Base-by-base conservation (phyloP, 768 basidiomycete species). In the Hysterangium stoloniferum region DNA sequence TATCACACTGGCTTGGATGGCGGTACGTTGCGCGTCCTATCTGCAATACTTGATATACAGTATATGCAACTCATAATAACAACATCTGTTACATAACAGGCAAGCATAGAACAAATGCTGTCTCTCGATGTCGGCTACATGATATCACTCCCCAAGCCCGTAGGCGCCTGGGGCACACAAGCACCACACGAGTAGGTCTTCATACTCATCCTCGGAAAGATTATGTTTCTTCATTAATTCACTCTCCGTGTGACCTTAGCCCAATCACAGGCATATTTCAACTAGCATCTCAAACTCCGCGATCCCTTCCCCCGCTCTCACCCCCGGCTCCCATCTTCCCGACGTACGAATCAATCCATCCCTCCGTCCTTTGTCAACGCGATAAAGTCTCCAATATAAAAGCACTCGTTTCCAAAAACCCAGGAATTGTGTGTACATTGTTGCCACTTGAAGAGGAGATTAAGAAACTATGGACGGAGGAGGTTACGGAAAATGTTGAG, bases 301-400 rank as follows among this genome's bases (percentile, higher is more conserved):
- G 83, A n/a, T 58, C 64, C 20, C 57, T 81, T 22, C 81, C 82
- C n/a, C n/a, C n/a, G n/a, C n/a, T n/a, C 2, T 70, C 64, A 1
- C 40, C 54, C 7, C 61, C 66, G 0, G 62, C 78, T 53, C 57
- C 70, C 22, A 51, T 70, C 3, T n/a, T n/a, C n/a, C n/a, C n/a
- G n/a, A 82, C 82, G 0, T 70, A 78, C 42, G 82, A 86, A 64
- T 70, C 62, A 0, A 75, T 84, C 33, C 83, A 85, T 54, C 65
- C 75, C 4, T 84, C 83, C 11, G 79, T 78, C 1, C 58, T 77
- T 32, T 61, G 71, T 31, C 82, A 80, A 55, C 56, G 54, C 4
- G 58, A 63, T 15, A 54, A 81, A 27, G 57, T 53, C 9, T 55
- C 62, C 13, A 61, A 59, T 9, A 42, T 84, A 19, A 56, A 61